These are phyloP conservation scores for Neoboletus subvelutipes DNA, from an alignment of 768 basidiomycete species.

Conservation along the genomic window DNA sequence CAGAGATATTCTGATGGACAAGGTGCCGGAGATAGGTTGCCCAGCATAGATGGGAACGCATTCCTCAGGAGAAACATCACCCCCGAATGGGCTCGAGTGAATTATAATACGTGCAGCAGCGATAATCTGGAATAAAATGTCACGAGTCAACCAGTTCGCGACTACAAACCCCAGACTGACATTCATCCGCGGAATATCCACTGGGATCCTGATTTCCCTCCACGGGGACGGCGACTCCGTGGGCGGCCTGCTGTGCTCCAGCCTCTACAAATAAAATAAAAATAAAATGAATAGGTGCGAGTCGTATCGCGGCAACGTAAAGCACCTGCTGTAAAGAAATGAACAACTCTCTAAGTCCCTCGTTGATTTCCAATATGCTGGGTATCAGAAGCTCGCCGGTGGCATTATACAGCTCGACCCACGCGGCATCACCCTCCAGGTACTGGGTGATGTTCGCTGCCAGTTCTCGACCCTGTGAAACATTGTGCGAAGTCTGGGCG, in stretches of 20 bases:
- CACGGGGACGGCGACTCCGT: slow-evolving; percentile 45
- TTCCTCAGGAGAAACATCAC: slow-evolving; percentile 27
- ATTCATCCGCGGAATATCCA: slow-evolving; percentile 81
- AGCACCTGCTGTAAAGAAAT: slow-evolving; percentile 34
- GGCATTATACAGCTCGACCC: slow-evolving; percentile 69
- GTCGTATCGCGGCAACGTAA: slow-evolving; percentile 9
- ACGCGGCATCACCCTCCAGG: slow-evolving; percentile 59
- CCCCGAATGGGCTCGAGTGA: slow-evolving; percentile 44
- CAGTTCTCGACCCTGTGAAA: slow-evolving; percentile 42
- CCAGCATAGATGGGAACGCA: slow-evolving; percentile 71
- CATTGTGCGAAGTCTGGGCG: slow-evolving; percentile 33
- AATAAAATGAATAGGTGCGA: slow-evolving; percentile 30
- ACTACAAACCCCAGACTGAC: slow-evolving; percentile 42
- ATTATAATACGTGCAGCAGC: slow-evolving; percentile 57
- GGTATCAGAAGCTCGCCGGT: slow-evolving; percentile 72
- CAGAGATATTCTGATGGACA: slow-evolving; percentile 71
- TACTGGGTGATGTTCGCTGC: slow-evolving; percentile 53
- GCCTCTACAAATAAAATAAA: slow-evolving; percentile 27
- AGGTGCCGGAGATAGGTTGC: slow-evolving; percentile 70
- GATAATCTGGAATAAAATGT: slow-evolving; percentile 50
- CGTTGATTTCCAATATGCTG: slow-evolving; percentile 29
- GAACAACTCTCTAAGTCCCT: slow-evolving; percentile 27
- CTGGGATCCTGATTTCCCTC: slow-evolving; percentile 78
- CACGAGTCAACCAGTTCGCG: slow-evolving; percentile 2
- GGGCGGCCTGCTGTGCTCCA: slow-evolving; percentile 43